Conservation (phyloP, 768 basidiomycete genomes). For the Rubroboletus pulcherrimus region DNA sequence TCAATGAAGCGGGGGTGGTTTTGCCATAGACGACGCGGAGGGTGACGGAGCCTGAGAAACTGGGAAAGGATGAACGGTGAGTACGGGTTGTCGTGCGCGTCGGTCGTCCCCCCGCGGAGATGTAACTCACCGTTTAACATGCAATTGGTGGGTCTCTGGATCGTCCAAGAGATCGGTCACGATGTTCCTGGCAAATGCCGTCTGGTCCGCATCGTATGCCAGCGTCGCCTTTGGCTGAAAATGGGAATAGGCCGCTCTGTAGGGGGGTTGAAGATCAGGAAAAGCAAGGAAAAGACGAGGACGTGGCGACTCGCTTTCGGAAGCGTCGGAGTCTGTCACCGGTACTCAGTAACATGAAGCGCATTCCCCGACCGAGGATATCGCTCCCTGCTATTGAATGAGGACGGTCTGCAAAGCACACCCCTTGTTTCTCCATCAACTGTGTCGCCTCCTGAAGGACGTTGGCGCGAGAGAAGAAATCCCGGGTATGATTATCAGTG, state of each 20-base stretch:
- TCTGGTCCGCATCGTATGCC: constrained; percentile 45
- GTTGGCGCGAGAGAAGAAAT: background rate
- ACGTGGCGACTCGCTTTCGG: constrained; percentile 37
- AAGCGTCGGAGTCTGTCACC: constrained; percentile 59
- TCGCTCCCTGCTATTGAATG: constrained; percentile 50
- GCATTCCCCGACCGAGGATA: constrained; percentile 56
- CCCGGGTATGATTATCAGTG: background rate
- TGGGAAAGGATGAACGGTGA: background rate
- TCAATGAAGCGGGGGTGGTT: constrained; percentile 13
- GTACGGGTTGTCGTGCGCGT: background rate
- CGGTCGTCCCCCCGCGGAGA: background rate
- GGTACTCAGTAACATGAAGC: constrained; percentile 47
- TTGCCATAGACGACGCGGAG: constrained; percentile 30
- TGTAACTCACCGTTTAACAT: constrained; percentile 36
- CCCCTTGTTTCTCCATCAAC: constrained; percentile 60
- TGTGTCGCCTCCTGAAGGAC: constrained; percentile 41
- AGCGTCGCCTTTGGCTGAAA: constrained; percentile 47
- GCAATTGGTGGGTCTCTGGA: constrained; percentile 21
- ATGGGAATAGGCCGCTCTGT: constrained; percentile 50
- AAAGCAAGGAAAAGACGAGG: background rate
- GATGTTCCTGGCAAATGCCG: constrained; percentile 29
- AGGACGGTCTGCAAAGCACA: constrained; percentile 42
- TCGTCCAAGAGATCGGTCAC: constrained; percentile 22
- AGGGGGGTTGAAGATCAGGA: background rate
- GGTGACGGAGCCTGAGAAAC: constrained; percentile 27